Evolutionary conservation across 2,329 filamentous ascomycete species (phyloP).

Genomic region (Phaeomoniella chlamydospora): DNA sequence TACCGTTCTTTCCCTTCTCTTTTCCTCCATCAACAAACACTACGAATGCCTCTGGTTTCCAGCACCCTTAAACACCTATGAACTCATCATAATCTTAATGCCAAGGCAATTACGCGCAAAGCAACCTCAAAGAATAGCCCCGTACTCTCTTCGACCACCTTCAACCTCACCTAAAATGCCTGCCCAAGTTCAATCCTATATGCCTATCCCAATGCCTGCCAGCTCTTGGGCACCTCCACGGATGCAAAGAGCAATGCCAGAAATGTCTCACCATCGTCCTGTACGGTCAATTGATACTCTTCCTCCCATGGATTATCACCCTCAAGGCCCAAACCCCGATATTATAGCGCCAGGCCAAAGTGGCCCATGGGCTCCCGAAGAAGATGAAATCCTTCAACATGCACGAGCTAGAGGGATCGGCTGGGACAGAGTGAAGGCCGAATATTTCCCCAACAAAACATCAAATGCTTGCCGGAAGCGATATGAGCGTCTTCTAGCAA

Average conservation of each 20-base stretch:
- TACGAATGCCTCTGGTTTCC: not conserved
- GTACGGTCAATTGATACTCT: not conserved
- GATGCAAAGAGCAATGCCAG: conserved; percentile 4
- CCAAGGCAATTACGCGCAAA: not conserved
- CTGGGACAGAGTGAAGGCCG: conserved; percentile 66
- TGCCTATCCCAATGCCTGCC: not conserved
- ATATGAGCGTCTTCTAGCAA: conserved; percentile 71
- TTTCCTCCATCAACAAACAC: not conserved
- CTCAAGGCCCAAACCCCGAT: not conserved
- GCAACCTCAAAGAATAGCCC: conserved; percentile 1
- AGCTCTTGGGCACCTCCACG: not conserved
- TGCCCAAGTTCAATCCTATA: not conserved
- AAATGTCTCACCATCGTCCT: not conserved
- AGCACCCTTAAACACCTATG: not conserved
- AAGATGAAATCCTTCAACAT: conserved; percentile 58
- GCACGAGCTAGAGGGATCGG: conserved; percentile 64
- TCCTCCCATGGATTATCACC: conserved; percentile 1
- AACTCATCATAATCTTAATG: not conserved
- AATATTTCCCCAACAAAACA: conserved; percentile 62
- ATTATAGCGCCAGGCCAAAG: conserved; percentile 37
- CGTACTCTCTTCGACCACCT: conserved; percentile 3
- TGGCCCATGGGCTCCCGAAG: conserved; percentile 56
- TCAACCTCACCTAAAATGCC: not conserved
- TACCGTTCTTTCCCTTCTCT: not conserved
- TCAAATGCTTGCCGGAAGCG: conserved; percentile 79